These are phyloP conservation scores for Stephanocyclus meneghinianus DNA, from an alignment of 352 stramenopile species.

Conservation along the genomic window DNA sequence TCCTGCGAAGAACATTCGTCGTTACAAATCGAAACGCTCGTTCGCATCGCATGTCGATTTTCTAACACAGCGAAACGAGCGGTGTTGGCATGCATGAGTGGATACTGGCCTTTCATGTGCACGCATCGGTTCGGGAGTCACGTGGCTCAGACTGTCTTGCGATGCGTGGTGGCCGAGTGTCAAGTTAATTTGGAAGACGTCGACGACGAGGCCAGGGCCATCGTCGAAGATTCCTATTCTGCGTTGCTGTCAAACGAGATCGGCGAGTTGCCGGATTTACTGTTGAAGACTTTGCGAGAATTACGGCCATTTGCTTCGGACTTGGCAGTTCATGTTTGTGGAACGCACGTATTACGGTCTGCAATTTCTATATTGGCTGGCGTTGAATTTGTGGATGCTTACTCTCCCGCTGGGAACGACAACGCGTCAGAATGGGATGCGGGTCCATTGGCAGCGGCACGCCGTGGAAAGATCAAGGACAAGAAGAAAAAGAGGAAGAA, in stretches of 20 bases:
- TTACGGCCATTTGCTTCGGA: constrained; percentile 52
- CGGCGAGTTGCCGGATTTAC: constrained; percentile 42
- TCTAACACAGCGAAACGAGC: constrained; percentile 58
- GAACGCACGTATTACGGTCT: constrained; percentile 77
- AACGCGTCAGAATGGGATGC: constrained; percentile 35
- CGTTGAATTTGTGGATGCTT: constrained; percentile 55
- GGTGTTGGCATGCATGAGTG: constrained; percentile 51
- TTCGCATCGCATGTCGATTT: constrained; percentile 62
- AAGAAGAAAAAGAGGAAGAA: constrained; percentile 76
- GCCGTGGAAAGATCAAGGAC: constrained; percentile 61
- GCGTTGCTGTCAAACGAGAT: constrained; percentile 20
- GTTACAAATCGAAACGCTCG: constrained; percentile 66
- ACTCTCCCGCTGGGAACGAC: constrained; percentile 22
- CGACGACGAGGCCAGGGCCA: constrained; percentile 40
- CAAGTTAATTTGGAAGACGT: constrained; percentile 48
- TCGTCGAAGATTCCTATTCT: constrained; percentile 44
- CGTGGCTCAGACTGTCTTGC: constrained; percentile 78
- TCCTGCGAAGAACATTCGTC: constrained; percentile 72
- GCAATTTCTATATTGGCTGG: constrained; percentile 72
- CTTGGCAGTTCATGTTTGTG: constrained; percentile 78
- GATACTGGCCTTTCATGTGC: constrained; percentile 73
- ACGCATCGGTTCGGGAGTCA: constrained; percentile 80
- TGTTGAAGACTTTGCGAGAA: constrained; percentile 63
- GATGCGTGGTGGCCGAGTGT: constrained; percentile 47
- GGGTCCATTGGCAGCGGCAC: constrained; percentile 33